Evolutionary conservation across 148 eudicot genomes (phyloP), one percentile per base, ranked within the genome.

Genomic region (Limonium bicolor): DNA sequence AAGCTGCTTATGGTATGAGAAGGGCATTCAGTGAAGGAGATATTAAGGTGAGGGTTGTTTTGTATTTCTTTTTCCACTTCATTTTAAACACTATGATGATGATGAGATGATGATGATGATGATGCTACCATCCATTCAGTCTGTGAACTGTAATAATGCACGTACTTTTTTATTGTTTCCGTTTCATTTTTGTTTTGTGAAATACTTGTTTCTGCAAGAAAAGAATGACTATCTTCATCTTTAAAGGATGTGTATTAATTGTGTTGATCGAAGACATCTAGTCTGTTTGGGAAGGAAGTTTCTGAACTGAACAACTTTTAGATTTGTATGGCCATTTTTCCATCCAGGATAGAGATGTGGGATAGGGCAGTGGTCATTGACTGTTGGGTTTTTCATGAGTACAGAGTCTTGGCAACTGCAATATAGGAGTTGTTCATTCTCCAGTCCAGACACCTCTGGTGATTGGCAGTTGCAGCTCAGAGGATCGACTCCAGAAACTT

Each of bases 11-110:
- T 64, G 85, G 88, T 50, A 76, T 85, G 83, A 70, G 99, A 46
- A 72, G 99, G 60, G 74, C 99, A 0, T 90, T 66, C 61, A 90
- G 97, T 59, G 97, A 90, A 51, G 93, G 95, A 46, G 97, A 90
- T 63, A 78, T 90, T 48, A 84, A 84, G 97, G 99, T 90, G 61
- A 53, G 56, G n/a, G 27, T 16, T 43, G 4, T 43, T 23, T 10
- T 25, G 15, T 13, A 23, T 43, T 22, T 7, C 8, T 35, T 35
- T 35, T 19, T n/a, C 12, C 15, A 23, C 16, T 1, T 22, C 4
- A 12, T 13, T 9, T 25, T 39, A 14, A 22, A 39, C 19, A 19
- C n/a, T 38, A 38, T 13, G 3, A 38, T 38, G 43, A 8, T 38
- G 23, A 14, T 20, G 22, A 5, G 26, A 17, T 19, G n/a, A 17